A percentile compares a stretch with the other conserved stretches of the same genome.
These are phyloP conservation scores for Streptanthus diversifolius DNA, from an alignment of 345 rosid genomes.

Conservation along the genomic window DNA sequence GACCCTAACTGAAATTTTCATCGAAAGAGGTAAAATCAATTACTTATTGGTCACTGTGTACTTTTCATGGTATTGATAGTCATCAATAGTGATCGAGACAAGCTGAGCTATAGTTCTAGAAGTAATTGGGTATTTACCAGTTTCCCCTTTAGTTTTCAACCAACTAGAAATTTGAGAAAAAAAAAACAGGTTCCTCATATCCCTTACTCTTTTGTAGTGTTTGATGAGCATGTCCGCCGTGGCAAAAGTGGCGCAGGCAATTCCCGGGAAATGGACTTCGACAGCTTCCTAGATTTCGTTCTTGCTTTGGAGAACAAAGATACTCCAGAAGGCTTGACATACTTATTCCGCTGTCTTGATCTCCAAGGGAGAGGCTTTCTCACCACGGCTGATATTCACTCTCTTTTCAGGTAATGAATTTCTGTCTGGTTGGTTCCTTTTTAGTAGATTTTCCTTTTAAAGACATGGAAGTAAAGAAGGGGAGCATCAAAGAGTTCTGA, in stretches of 20 bases:
- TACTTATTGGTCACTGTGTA: conserved; percentile 1
- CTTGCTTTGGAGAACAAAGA: conserved; percentile 96
- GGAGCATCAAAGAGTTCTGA: conserved; percentile 71
- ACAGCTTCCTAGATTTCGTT: conserved; percentile 91
- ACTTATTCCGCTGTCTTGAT: conserved; percentile 90
- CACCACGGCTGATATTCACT: conserved; percentile 94
- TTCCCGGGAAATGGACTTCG: conserved; percentile 93
- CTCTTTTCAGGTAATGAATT: conserved; percentile 80
- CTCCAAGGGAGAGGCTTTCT: conserved; percentile 88
- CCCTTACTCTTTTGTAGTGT: conserved; percentile 44
- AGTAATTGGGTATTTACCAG: not conserved
- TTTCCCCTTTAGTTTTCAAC: not conserved
- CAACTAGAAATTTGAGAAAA: not conserved
- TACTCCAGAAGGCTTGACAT: conserved; percentile 93
- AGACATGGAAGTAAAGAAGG: conserved; percentile 88
- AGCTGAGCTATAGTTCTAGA: not conserved
- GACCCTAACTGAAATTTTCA: conserved; percentile 84
- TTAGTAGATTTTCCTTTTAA: not conserved
- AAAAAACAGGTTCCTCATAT: conserved; percentile 10
- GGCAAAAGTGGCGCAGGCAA: conserved; percentile 63
- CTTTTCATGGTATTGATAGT: not conserved
- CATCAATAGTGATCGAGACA: not conserved
- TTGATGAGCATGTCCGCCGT: conserved; percentile 93
- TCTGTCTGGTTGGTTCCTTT: not conserved
- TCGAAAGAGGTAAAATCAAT: conserved; percentile 75